Conservation (phyloP, 2,329 filamentous ascomycete genomes). For the Alternaria alternata region DNA sequence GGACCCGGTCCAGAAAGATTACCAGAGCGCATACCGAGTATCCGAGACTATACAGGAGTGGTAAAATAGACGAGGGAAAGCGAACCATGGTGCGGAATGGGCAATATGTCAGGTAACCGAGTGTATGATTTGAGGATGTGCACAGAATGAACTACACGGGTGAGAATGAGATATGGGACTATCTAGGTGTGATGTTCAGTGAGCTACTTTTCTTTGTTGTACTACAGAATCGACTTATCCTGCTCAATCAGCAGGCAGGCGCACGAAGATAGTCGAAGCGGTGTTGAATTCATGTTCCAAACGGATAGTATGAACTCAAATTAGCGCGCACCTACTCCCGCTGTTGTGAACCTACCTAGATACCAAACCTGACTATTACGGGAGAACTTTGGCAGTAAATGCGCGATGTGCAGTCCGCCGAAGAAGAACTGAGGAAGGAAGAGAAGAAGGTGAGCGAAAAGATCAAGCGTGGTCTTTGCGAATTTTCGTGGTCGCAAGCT, state of each 20-base stretch:
- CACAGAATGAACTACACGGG: constrained; percentile 5
- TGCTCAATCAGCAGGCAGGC: background rate
- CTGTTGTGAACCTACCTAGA: background rate
- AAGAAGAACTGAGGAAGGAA: background rate
- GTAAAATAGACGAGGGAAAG: background rate
- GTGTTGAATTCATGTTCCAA: background rate
- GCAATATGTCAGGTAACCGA: background rate
- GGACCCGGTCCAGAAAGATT: background rate
- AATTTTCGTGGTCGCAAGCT: background rate
- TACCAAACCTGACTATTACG: background rate
- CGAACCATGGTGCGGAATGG: background rate
- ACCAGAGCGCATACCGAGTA: background rate
- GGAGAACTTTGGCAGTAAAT: background rate
- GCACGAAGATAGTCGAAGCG: background rate
- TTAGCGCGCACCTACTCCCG: background rate
- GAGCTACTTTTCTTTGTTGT: background rate
- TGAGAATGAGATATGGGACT: background rate
- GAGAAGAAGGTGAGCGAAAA: background rate
- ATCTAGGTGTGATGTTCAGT: background rate
- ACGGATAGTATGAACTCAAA: background rate
- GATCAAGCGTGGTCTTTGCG: background rate
- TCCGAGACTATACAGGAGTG: background rate
- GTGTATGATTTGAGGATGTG: background rate
- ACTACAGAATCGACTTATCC: background rate
- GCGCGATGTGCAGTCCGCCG: background rate